phyloP scores from a whole-genome alignment of 1,284 basidiomycete species.

The Ganoderma sp. region DNA sequence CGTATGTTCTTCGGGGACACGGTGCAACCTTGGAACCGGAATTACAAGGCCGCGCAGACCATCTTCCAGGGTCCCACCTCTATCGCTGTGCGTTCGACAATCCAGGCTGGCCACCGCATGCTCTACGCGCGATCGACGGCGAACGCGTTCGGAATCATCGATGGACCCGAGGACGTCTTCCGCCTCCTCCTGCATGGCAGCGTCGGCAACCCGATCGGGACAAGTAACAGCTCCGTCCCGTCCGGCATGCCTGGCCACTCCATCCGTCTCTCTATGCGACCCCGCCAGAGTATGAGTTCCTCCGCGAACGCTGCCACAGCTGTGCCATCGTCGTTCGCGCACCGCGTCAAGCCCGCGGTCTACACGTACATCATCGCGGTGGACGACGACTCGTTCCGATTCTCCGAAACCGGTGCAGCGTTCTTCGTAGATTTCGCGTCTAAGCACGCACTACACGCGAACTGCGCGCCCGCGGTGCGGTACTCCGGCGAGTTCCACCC shows the following conservation, averaged over 20 bases:
- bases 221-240: neutral
- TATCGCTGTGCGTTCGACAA: conserved; percentile 65
- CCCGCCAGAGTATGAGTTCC: neutral
- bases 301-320: conserved; percentile 9
- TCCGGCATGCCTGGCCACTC: conserved; percentile 7
- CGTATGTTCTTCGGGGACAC: conserved; percentile 62
- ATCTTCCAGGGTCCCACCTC: conserved; percentile 71
- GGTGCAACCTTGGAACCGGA: conserved; percentile 68
- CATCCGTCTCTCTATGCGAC: neutral
- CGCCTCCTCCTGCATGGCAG: conserved; percentile 55
- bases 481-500: conserved; percentile 82
- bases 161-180: conserved; percentile 52
- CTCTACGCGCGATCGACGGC: conserved; percentile 72
- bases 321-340: conserved; percentile 40
- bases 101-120: conserved; percentile 72
- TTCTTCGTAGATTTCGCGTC: conserved; percentile 83
- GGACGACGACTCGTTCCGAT: conserved; percentile 74
- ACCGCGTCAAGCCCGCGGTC: conserved; percentile 75
- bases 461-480: conserved; percentile 56
- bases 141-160: conserved; percentile 68
- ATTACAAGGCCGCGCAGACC: conserved; percentile 70
- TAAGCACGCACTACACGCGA: conserved; percentile 58
- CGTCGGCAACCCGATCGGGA: conserved; percentile 27
- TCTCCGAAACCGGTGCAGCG: conserved; percentile 79
- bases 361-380: conserved; percentile 78